phyloP scores from a whole-genome alignment of 371 early-diverging fungal genomes.

The Parasitella parasitica region DNA sequence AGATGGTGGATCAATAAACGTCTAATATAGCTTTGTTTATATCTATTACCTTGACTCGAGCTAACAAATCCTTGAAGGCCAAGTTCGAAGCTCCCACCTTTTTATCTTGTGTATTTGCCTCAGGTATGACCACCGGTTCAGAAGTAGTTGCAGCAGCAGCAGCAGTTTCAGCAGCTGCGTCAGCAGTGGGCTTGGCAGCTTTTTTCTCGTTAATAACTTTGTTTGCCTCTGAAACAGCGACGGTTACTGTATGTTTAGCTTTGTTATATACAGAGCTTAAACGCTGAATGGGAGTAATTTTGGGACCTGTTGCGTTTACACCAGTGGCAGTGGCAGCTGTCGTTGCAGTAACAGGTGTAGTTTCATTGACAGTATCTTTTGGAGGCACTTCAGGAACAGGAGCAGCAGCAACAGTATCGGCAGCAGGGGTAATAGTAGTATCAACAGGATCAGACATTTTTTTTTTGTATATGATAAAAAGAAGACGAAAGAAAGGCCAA shows the following conservation, averaged over 20 bases:
- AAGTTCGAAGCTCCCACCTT: not conserved
- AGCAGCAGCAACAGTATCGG: not conserved
- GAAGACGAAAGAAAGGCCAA: not conserved
- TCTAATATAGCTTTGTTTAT: not conserved
- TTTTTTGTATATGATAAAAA: not conserved
- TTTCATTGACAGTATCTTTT: not conserved
- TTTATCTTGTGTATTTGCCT: not conserved
- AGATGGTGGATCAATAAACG: not conserved
- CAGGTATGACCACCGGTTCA: not conserved
- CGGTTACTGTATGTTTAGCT: constrained; percentile 6
- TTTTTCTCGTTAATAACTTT: constrained; percentile 4
- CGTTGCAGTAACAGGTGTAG: not conserved
- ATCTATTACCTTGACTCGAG: constrained; percentile 3
- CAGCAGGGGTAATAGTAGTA: not conserved
- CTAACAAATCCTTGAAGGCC: not conserved
- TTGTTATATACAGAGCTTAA: constrained; percentile 1
- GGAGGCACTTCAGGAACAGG: not conserved
- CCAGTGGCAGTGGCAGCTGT: not conserved
- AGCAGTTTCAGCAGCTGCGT: not conserved
- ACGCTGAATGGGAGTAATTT: not conserved
- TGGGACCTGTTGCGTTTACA: not conserved
- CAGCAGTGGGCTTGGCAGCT: not conserved
- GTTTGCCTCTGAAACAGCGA: constrained; percentile 2
- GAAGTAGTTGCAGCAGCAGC: not conserved
- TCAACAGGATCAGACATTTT: constrained; percentile 2